Base-by-base conservation (phyloP, 2,329 filamentous ascomycete species). In the Colletotrichum sp. region DNA sequence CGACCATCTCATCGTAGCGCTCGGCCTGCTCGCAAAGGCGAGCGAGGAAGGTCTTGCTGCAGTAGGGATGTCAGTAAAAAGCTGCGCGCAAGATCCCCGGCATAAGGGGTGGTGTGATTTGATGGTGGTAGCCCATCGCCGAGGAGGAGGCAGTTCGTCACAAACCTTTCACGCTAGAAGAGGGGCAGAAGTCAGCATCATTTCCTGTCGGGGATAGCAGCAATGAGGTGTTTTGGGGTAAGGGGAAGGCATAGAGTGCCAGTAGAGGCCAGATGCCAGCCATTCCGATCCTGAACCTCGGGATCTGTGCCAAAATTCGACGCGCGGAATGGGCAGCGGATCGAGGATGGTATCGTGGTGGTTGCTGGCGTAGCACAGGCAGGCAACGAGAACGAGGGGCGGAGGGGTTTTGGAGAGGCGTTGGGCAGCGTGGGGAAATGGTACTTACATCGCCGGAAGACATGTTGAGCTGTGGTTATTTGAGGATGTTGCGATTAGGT, bases 1-100 rank as follows among this genome's bases (percentile, higher is more conserved):
- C 96, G 83, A 99, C 96, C 96, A 99, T 99, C 90, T 99, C 97
- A 96, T 99, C 96, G 90, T 99, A 99, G 87, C 96, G 96, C 93
- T 99, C 97, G 87, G 97, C 97, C 93, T 99, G 97, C 95, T 99
- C 97, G 92, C 97, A 99, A 87, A 99, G 96, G 91, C 97, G 94
- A 89, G 97, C 97, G 88, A 99, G 95, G 93, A 99, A 99, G 86
- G 97, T 99, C 94, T 99, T 99, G 94, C 96, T 98, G 87, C 86
- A 67, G 9, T 39, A 65, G 16, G 71, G 63, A 32, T 57, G 69
- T 78, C 70, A 78, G 77, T 71, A 70, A 69, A 52, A 52, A 26
- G 64, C 9, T 74, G 63, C 55, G 66, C 52, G 60, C 66, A 57
- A 67, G 52, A 69, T 24, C 57, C 71, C 36, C 52, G 76, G 78